Evolutionary conservation across 306 rosid species (phyloP).

Genomic region (Acacia melanoxylon): DNA sequence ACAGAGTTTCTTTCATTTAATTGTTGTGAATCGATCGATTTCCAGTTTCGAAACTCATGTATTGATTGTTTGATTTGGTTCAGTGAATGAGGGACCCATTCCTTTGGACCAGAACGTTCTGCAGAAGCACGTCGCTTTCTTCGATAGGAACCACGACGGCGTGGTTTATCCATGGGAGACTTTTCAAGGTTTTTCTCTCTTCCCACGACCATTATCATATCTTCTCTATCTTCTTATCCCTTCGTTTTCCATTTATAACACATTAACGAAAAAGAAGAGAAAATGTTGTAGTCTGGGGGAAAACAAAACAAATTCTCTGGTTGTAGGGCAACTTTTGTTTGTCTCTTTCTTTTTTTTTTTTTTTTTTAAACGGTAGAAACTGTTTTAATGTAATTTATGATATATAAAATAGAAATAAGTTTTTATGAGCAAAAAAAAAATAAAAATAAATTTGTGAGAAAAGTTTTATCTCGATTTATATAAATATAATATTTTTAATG

Average conservation of each 20-base stretch:
- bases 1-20: not conserved
- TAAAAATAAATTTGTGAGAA: too few relatives aligned
- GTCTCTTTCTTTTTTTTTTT: too few relatives aligned
- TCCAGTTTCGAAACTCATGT: not conserved
- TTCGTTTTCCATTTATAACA: not conserved
- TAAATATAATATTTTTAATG: too few relatives aligned
- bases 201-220: too few relatives aligned
- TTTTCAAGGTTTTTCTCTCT: slow-evolving; percentile 52
- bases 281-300: too few relatives aligned
- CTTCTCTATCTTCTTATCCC: not conserved
- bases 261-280: not conserved
- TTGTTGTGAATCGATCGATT: not conserved
- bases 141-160: slow-evolving; percentile 75
- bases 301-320: too few relatives aligned
- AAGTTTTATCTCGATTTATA: too few relatives aligned
- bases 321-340: too few relatives aligned
- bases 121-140: slow-evolving; percentile 77
- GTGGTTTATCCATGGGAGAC: slow-evolving; percentile 88
- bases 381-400: too few relatives aligned
- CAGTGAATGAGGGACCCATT: slow-evolving; percentile 26
- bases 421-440: too few relatives aligned
- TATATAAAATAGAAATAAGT: too few relatives aligned
- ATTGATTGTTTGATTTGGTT: not conserved
- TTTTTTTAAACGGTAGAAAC: too few relatives aligned
- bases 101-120: slow-evolving; percentile 50